Conservation (phyloP, 2,329 filamentous ascomycete genomes). For the Coniella vitis region DNA sequence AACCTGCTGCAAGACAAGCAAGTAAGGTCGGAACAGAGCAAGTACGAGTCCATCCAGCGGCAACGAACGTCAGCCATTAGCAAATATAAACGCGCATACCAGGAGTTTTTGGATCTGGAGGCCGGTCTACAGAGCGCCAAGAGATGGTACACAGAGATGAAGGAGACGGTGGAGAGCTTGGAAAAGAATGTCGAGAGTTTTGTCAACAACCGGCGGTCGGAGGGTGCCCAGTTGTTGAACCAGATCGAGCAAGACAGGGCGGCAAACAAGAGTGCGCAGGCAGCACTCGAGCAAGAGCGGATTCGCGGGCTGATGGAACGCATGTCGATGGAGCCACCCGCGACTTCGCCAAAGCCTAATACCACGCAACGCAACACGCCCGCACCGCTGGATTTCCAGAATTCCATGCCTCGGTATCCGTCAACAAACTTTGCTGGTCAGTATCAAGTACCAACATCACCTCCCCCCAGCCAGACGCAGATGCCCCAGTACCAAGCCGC, state of each 20-base stretch:
- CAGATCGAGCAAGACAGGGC: slow-evolving; percentile 79
- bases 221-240: slow-evolving; percentile 81
- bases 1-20: slow-evolving; percentile 87
- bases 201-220: slow-evolving; percentile 85
- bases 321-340: slow-evolving; percentile 74
- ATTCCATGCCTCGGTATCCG: slow-evolving; percentile 41
- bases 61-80: slow-evolving; percentile 75
- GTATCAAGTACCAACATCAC: slow-evolving; percentile 52
- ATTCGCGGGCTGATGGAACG: slow-evolving; percentile 88
- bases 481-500: slow-evolving; percentile 36
- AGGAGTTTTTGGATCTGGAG: slow-evolving; percentile 84
- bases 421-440: slow-evolving; percentile 49
- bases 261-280: slow-evolving; percentile 51
- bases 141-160: slow-evolving; percentile 93
- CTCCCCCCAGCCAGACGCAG: slow-evolving; percentile 42
- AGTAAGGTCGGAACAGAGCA: slow-evolving; percentile 87
- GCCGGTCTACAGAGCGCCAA: slow-evolving; percentile 83
- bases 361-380: slow-evolving; percentile 31
- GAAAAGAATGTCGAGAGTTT: slow-evolving; percentile 96
- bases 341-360: slow-evolving; percentile 30
- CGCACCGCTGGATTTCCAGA: slow-evolving; percentile 29
- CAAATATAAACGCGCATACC: slow-evolving; percentile 85
- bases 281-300: slow-evolving; percentile 80
- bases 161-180: slow-evolving; percentile 83
- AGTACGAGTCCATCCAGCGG: slow-evolving; percentile 82